Base-by-base conservation (phyloP, 164 flowering plant species). In the Magnolia officinalis region DNA sequence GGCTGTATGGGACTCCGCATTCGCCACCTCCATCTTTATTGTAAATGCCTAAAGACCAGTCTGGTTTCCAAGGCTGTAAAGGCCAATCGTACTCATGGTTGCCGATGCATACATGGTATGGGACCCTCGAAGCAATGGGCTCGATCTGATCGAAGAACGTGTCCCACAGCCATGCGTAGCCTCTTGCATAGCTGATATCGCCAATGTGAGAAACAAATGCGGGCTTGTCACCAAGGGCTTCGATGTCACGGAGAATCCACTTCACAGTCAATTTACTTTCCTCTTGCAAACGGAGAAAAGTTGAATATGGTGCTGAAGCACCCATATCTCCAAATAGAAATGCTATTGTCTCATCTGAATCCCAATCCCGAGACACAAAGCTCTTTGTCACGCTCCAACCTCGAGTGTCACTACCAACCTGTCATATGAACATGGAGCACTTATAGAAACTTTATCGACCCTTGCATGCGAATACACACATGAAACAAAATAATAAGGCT, bases 51-150 rank as follows among this genome's bases (percentile, higher is more conserved):
- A 52, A 6, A 13, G 99, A 72, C 99, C 99, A 96, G 5, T 89
- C 91, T 2, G 98, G 98, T 79, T 80, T 90, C 98, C 96, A 94
- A 4, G 98, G 98, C 85, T 96, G 98, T 23, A 71, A 73, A 3
- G 96, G 99, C 97, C 98, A 96, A 70, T 96, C 90, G 72, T 96
- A 96, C 77, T 96, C 98, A 77, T 96, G 99, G 78, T 96, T 96
- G 59, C 99, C 99, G 70, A 96, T 92, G 85, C 98, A 94, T 3
- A 94, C 99, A 81, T 91, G 98, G 80, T 94, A 96, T 2, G 98
- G 89, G 18, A 91, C 88, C 77, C 77, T 86, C 63, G 97, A 88
- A 9, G 99, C 99, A 67, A 92, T 80, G 71, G 97, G 96, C 77
- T 96, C 96, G 55, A 94, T 86, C 81, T 88, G 99, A 72, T 81